Evolutionary conservation across 345 rosid genomes (phyloP), one percentile per base, ranked within the genome.

Genomic region (Syzygium jambos): DNA sequence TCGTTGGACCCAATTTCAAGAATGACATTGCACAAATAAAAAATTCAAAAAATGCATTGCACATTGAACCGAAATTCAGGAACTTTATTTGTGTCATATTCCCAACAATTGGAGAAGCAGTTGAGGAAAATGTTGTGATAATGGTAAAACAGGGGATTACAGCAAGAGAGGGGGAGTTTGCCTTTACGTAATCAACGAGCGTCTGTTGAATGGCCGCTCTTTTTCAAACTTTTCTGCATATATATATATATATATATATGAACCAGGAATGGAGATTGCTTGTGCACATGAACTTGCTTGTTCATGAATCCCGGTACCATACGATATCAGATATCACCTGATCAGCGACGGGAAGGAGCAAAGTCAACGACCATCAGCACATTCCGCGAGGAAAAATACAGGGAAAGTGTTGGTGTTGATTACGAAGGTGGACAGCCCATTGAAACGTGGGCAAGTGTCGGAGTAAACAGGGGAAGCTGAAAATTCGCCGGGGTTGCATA

Each of bases 11-110:
- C 7, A 6, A 43, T 43, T 43, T 65, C 0, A 5, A 0, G 12
- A 0, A 68, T 16, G 23, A 0, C 1, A 30, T 65, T 30, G 2
- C 7, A 65, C 1, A 30, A 65, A 29, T 8, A 15, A 65, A 30
- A 65, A 65, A 0, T 30, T 4, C 0, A 0, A 0, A 6, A 5
- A 8, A 1, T 1, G 8, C 16, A 7, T 9, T 7, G 8, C 2
- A 14, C 53, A 13, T 14, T 52, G 5, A 13, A 52, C 53, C 17
- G 2, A 0, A 13, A 6, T 15, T 52, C 6, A 16, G 2, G 29
- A 56, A 56, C 6, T n/a, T n/a, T 2, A 59, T 11, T 4, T 11
- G 9, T 59, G 11, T 11, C 14, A 59, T 25, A 5, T 25, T 25
- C 29, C 27, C 15, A 4, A 59, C 30, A 59, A 27, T 59, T 57